Evolutionary conservation across 2,329 filamentous ascomycete species (phyloP), one percentile per base, ranked within the genome.

Genomic region (Fusarium citri): DNA sequence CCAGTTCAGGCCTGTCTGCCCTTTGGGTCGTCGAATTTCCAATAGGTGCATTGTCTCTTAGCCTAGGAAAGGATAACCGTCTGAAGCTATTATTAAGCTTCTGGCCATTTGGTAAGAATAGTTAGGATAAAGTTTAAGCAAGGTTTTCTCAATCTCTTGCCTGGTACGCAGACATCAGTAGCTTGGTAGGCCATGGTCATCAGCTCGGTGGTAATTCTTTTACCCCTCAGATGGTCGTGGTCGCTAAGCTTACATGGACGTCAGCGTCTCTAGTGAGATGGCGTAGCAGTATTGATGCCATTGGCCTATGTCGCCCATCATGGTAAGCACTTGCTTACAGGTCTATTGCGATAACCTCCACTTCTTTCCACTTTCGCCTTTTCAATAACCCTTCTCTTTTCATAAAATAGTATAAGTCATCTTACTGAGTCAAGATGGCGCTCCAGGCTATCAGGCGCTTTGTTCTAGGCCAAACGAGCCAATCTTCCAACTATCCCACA

Each of bases 381-480:
- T 3, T 49, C 4, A 18, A 5, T 8, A 10, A 12, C 16, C 8
- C 0, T 22, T 3, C 11, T 3, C 4, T 31, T 31, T 15, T 31
- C 14, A 15, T 10, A 3, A 31, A 5, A 22, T 3, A 2, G 3
- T 8, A 31, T 3, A 18, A 15, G 7, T 18, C 16, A 0, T 22
- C 9, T 11, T 12, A 6, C 16, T 10, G 16, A 10, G 31, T 34
- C 15, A 49, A 8, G 7, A 48, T 34, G 46, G 25, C 31, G 28
- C 37, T 66, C 11, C 53, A 59, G 14, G 26, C 47, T 1, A 20
- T 66, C 14, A 43, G 63, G 6, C 55, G 51, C 34, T 34, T 50
- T 5, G 40, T 66, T 40, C 63, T 66, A 11, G 55, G 59, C 22
- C 60, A 66, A 14, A 48, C 40, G 14, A 31, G 34, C 1, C 40